Conservation (phyloP, 2,329 filamentous ascomycete genomes). For the Colletotrichum godetiae region DNA sequence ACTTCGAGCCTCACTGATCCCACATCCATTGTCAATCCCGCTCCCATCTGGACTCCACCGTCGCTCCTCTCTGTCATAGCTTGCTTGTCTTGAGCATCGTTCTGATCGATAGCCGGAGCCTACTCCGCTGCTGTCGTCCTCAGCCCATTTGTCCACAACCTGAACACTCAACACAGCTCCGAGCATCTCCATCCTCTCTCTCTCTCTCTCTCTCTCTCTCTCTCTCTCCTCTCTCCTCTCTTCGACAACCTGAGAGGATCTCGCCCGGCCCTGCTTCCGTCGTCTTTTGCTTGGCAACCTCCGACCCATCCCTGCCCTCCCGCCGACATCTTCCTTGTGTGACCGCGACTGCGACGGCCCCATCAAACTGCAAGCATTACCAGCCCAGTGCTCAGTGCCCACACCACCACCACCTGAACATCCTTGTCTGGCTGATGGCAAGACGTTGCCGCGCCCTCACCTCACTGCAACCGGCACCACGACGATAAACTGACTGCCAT, state of each 20-base stretch:
- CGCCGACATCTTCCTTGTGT: constrained; percentile 8
- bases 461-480: constrained; percentile 15
- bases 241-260: background rate
- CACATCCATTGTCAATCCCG: constrained; percentile 1
- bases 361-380: constrained; percentile 22
- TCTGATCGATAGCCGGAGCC: constrained; percentile 18
- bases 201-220: no score
- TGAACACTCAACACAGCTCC: background rate
- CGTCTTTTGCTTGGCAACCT: constrained; percentile 12
- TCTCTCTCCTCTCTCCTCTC: background rate
- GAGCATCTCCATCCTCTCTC: background rate
- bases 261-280: constrained; percentile 11
- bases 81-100: constrained; percentile 6
- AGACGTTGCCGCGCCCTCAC: constrained; percentile 10
- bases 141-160: background rate
- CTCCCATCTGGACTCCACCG: background rate
- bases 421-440: constrained; percentile 21
- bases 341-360: constrained; percentile 5
- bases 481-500: constrained; percentile 1
- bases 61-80: background rate
- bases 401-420: constrained; percentile 26
- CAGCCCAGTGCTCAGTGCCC: constrained; percentile 16
- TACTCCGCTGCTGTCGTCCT: constrained; percentile 4
- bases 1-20: background rate
- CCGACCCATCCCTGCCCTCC: constrained; percentile 14